A percentile compares a stretch with the other conserved stretches of the same genome.
Evolutionary conservation across 331 rosid genomes (phyloP).

Genomic region (Acacia concinna): DNA sequence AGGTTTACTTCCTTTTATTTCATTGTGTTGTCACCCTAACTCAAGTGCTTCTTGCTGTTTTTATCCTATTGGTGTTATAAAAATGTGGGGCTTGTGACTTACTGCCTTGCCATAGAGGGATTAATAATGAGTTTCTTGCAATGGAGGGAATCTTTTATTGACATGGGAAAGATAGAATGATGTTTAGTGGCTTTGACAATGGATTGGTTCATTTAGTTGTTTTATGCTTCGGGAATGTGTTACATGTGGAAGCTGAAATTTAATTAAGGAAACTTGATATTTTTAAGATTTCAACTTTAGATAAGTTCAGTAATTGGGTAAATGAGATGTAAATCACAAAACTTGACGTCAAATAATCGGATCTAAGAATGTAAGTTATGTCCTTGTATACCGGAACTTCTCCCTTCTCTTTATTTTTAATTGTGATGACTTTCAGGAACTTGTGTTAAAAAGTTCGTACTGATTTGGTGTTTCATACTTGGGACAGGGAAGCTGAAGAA

Average conservation of each 20-base stretch:
- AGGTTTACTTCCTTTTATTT: conserved; percentile 42
- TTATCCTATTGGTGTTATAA: conserved; percentile 3
- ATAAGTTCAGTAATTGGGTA: background rate
- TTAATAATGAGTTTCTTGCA: conserved; percentile 4
- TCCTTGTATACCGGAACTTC: background rate
- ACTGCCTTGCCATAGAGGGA: background rate
- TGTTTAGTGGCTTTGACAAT: background rate
- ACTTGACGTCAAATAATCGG: background rate
- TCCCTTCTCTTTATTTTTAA: background rate
- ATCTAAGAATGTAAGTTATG: background rate
- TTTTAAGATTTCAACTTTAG: background rate
- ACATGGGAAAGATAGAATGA: background rate
- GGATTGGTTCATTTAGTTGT: background rate
- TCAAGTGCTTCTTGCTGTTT: conserved; percentile 4
- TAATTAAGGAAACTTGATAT: background rate
- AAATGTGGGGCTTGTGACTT: background rate
- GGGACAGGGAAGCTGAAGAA: background rate
- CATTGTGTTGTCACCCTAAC: background rate
- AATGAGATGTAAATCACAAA: background rate
- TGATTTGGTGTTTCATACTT: background rate
- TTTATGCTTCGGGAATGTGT: background rate
- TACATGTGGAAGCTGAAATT: background rate
- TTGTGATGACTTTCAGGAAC: background rate
- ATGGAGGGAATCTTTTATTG: background rate
- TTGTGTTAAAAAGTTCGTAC: background rate